Percentiles rank a stretch among this genome's conserved stretches.
These are phyloP conservation scores for Vanrija pseudolonga DNA, from an alignment of 1,284 basidiomycete genomes.

Conservation along the genomic window DNA sequence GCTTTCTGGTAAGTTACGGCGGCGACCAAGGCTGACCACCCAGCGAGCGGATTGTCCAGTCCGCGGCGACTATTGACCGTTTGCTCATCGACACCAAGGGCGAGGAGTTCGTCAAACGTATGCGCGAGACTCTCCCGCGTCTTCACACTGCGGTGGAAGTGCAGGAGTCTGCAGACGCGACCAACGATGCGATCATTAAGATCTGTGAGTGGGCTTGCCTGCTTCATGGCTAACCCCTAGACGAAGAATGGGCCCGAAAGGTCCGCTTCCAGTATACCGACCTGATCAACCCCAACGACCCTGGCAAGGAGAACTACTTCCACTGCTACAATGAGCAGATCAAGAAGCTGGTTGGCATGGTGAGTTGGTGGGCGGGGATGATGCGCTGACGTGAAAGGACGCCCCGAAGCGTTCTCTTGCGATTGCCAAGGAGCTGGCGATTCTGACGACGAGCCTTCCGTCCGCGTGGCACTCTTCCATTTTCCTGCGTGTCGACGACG, in stretches of 20 bases:
- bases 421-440: constrained; percentile 87
- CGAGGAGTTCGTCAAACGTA: constrained; percentile 68
- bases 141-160: constrained; percentile 55
- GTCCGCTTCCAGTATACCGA: constrained; percentile 85
- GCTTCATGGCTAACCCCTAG: constrained; percentile 20
- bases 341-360: constrained; percentile 20
- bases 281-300: constrained; percentile 19
- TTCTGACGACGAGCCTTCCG: constrained; percentile 81
- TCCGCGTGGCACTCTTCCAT: constrained; percentile 86
- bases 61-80: constrained; percentile 74
- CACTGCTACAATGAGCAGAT: constrained; percentile 26
- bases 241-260: constrained; percentile 74
- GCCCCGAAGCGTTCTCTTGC: constrained; percentile 82
- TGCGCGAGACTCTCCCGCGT: constrained; percentile 70
- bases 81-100: constrained; percentile 81
- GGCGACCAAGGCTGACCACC: constrained; percentile 59
- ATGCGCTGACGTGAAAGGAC: constrained; percentile 59
- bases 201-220: constrained; percentile 51
- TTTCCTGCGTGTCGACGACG: constrained; percentile 62
- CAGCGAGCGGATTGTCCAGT: constrained; percentile 73
- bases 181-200: constrained; percentile 64
- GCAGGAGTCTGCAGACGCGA: constrained; percentile 35
- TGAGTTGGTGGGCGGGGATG: constrained; percentile 29
- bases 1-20: constrained; percentile 46
- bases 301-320: constrained; percentile 3